Conservation (phyloP, 768 basidiomycete genomes). For the Tephrocybe sp. region DNA sequence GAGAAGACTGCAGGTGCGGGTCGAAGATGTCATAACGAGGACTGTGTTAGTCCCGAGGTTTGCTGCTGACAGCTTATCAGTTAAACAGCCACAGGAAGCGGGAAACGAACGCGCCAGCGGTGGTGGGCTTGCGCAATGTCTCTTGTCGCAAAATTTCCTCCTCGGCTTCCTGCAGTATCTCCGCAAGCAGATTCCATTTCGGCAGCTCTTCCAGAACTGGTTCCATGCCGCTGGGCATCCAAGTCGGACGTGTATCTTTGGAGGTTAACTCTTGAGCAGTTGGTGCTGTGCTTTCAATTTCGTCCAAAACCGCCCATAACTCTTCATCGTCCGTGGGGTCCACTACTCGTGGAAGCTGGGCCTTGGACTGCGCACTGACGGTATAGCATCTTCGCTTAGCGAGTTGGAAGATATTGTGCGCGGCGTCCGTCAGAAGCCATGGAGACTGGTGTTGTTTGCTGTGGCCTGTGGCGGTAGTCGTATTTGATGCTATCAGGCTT, state of each 20-base stretch:
- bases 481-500: slow-evolving; percentile 67
- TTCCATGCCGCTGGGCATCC: slow-evolving; percentile 78
- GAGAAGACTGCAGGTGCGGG: slow-evolving; percentile 68
- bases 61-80: slow-evolving; percentile 18
- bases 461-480: slow-evolving; percentile 43
- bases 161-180: slow-evolving; percentile 90
- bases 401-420: slow-evolving; percentile 77
- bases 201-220: slow-evolving; percentile 92
- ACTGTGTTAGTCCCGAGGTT: slow-evolving; percentile 67
- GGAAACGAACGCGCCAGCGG: slow-evolving; percentile 16
- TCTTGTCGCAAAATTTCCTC: slow-evolving; percentile 73
- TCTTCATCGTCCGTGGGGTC: slow-evolving; percentile 63
- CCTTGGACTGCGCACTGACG: slow-evolving; percentile 29
- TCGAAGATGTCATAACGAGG: slow-evolving; percentile 86
- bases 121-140: slow-evolving; percentile 27
- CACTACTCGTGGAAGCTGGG: slow-evolving; percentile 23
- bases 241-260: slow-evolving; percentile 37
- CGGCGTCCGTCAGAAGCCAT: slow-evolving; percentile 92
- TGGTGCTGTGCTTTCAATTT: slow-evolving; percentile 38
- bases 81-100: neutral
- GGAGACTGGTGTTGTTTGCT: slow-evolving; percentile 69
- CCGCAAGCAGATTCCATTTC: slow-evolving; percentile 86
- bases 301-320: slow-evolving; percentile 71
- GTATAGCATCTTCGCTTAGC: slow-evolving; percentile 83
- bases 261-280: slow-evolving; percentile 11